These are phyloP conservation scores for Anacardium occidentale DNA, from an alignment of 345 rosid genomes.

Conservation along the genomic window DNA sequence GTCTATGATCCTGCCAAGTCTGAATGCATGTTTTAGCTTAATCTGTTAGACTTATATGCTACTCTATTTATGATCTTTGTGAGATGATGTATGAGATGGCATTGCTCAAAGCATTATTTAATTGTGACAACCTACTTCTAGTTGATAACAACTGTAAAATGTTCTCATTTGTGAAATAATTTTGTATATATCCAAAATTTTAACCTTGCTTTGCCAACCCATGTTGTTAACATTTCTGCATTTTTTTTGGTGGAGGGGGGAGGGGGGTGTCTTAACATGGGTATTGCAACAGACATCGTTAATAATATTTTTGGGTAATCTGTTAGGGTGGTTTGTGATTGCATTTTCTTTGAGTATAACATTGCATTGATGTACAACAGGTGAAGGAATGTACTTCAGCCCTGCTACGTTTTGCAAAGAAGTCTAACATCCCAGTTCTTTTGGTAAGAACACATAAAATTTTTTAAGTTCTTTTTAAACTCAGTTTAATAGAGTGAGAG, in stretches of 20 bases:
- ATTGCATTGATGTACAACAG: slow-evolving; percentile 36
- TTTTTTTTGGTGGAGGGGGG: no score
- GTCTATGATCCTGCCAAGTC: neutral
- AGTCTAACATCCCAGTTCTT: slow-evolving; percentile 75
- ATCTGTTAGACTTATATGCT: neutral
- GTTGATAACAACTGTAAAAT: neutral
- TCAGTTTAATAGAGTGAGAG: neutral
- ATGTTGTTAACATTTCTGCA: no score
- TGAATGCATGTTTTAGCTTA: neutral
- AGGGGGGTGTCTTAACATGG: no score
- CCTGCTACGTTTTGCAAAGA: slow-evolving; percentile 83
- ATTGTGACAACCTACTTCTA: neutral
- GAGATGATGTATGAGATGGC: neutral
- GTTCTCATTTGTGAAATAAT: neutral
- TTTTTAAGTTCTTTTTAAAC: no score
- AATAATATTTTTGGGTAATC: neutral
- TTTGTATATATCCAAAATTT: neutral
- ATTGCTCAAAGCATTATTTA: neutral
- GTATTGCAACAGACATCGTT: no score
- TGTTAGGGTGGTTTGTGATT: neutral
- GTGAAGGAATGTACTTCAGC: slow-evolving; percentile 91
- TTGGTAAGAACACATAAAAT: slow-evolving; percentile 54
- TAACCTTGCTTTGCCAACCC: neutral
- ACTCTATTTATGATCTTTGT: neutral
- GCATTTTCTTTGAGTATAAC: neutral